These are phyloP conservation scores for Waltiozyma sp. DNA, from an alignment of 1,139 yeast genomes.

Conservation along the genomic window DNA sequence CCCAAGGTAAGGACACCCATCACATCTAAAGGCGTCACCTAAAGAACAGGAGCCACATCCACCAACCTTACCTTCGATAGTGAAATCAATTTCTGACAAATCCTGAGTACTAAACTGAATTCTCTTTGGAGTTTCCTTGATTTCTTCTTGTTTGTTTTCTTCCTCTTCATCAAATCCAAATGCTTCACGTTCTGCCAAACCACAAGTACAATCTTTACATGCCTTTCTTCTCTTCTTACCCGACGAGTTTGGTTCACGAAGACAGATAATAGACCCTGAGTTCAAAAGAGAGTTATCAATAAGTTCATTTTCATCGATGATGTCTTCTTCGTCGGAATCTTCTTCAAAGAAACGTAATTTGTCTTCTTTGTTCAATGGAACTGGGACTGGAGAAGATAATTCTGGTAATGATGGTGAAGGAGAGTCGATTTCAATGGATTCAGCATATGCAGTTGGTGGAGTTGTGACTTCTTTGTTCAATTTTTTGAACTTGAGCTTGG, in stretches of 20 bases:
- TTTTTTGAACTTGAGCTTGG: slow-evolving; percentile 17
- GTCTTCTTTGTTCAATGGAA: slow-evolving; percentile 17
- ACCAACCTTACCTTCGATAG: slow-evolving; percentile 86
- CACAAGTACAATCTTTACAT: slow-evolving; percentile 97
- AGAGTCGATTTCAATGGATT: slow-evolving; percentile 4
- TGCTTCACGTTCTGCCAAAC: slow-evolving; percentile 66
- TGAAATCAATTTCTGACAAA: slow-evolving; percentile 82
- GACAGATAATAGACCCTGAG: slow-evolving; percentile 15
- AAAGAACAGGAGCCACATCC: slow-evolving; percentile 96
- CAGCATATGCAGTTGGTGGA: background rate
- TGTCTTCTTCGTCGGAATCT: slow-evolving; percentile 22
- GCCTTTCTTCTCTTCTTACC: slow-evolving; percentile 74
- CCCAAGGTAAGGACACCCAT: slow-evolving; percentile 95
- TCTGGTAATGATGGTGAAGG: slow-evolving; percentile 14
- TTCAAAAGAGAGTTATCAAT: slow-evolving; percentile 22
- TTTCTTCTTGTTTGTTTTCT: slow-evolving; percentile 25
- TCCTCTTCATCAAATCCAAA: slow-evolving; percentile 36
- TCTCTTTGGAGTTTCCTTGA: slow-evolving; percentile 21
- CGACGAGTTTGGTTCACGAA: slow-evolving; percentile 22
- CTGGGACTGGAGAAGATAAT: slow-evolving; percentile 14
- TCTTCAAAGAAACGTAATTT: slow-evolving; percentile 16
- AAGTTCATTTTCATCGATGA: slow-evolving; percentile 34
- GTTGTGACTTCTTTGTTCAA: slow-evolving; percentile 5
- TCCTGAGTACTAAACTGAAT: slow-evolving; percentile 58
- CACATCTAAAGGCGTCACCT: slow-evolving; percentile 97